A percentile compares a stretch with the other conserved stretches of the same genome.
phyloP scores from a whole-genome alignment of 768 basidiomycete genomes.

The Dendrothele bispora region DNA sequence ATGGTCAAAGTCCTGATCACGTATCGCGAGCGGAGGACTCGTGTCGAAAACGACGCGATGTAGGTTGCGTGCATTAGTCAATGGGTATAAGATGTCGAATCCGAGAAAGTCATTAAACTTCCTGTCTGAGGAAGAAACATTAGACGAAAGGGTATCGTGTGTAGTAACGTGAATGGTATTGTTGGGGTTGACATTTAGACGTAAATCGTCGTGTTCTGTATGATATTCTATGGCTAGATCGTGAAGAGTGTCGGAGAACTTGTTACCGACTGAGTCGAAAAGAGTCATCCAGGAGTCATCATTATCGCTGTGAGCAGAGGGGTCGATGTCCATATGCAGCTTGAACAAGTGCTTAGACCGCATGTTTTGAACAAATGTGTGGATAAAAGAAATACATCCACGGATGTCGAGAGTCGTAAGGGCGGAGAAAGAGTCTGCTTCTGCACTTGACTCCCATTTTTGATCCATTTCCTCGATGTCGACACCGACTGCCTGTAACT shows the following conservation, averaged over 20 bases:
- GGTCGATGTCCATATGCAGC: constrained; percentile 39
- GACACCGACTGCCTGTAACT: constrained; percentile 44
- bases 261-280: constrained; percentile 28
- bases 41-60: constrained; percentile 38
- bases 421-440: constrained; percentile 29
- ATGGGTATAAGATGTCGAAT: constrained; percentile 32
- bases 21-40: constrained; percentile 36
- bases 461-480: constrained; percentile 19
- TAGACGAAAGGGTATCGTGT: constrained; percentile 10
- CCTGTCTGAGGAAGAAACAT: constrained; percentile 14
- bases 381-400: constrained; percentile 31
- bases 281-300: constrained; percentile 33
- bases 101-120: constrained; percentile 12
- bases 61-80: constrained; percentile 34
- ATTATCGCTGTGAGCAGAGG: constrained; percentile 16
- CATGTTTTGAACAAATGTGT: constrained; percentile 33
- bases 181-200: constrained; percentile 10
- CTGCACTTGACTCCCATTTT: constrained; percentile 8
- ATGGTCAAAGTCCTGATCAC: constrained; percentile 36
- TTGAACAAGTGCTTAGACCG: constrained; percentile 30
- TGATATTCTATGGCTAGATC: constrained; percentile 44
- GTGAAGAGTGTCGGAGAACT: constrained; percentile 29
- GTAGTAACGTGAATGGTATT: no score
- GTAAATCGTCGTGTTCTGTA: constrained; percentile 32
- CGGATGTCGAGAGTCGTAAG: constrained; percentile 41